Evolutionary conservation across 2,329 filamentous ascomycete species (phyloP), one percentile per base, ranked within the genome.

Genomic region (Aschersonia sp.): DNA sequence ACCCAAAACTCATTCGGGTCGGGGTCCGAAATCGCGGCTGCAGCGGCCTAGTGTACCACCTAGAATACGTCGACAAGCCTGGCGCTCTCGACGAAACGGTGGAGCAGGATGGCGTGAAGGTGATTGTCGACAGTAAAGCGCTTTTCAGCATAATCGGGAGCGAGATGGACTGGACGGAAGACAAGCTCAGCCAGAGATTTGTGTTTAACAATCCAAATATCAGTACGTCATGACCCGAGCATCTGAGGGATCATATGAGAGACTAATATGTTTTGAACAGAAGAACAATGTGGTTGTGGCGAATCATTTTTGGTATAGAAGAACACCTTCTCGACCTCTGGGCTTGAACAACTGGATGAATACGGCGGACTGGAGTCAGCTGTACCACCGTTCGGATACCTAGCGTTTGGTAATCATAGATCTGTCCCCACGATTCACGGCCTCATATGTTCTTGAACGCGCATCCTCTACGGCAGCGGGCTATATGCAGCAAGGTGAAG

Each of bases 161-260:
- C 60, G 90, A 97, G 68, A 98, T 98, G 92, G 92, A 98, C 61
- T 98, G 90, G 89, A 75, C 90, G 9, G 89, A 97, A 67, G 92
- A 97, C 58, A 95, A 94, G 70, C 69, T 98, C 54, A 94, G 84
- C 63, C 78, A 89, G 65, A 76, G 86, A 54, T 98, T 98, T 65
- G 81, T 95, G 46, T 98, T 98, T 68, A 83, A 79, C 62, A 98
- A 98, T 63, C 92, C 92, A 2, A 98, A 98, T 60, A 97, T 97
- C 62, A 98, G 89, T 95, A 70, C 78, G 89, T 81, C n/a, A 30
- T 46, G 4, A 11, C 9, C 4, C 7, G 30, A 4, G 6, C 7
- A 2, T 4, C 31, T 2, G 14, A 30, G 2, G 39, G 29, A 5
- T 12, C 41, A 47, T 10, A 7, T 14, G 35, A 29, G 33, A 12